Conservation (phyloP, 2,329 filamentous ascomycete species). For the Apiospora pterosperma region DNA sequence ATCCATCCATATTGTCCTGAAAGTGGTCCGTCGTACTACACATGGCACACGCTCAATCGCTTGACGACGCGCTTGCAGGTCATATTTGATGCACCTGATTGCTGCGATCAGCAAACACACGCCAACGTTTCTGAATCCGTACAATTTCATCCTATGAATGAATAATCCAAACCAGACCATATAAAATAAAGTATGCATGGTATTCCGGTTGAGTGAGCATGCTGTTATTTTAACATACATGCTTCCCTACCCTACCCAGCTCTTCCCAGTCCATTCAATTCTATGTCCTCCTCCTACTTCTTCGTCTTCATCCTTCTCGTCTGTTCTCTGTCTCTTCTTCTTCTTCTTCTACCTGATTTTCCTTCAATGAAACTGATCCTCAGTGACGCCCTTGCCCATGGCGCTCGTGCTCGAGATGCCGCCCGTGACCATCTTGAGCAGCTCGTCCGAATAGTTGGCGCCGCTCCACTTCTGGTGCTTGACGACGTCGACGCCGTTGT, state of each 20-base stretch:
- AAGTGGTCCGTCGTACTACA: no score
- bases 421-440: constrained; percentile 95
- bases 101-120: background rate
- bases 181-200: background rate
- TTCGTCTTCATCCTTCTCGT: background rate
- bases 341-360: no score
- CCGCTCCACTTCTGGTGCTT: constrained; percentile 99
- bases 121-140: background rate
- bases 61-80: no score
- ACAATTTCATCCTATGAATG: background rate
- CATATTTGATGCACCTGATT: no score
- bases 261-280: background rate
- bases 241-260: no score
- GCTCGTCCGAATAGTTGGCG: constrained; percentile 88
- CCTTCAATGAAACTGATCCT: constrained; percentile 81
- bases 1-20: background rate
- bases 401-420: constrained; percentile 89
- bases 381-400: constrained; percentile 97
- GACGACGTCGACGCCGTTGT: constrained; percentile 84
- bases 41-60: no score
- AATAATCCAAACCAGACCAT: background rate
- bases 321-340: background rate
- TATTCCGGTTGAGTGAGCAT: background rate
- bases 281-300: no score
- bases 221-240: background rate